These are phyloP conservation scores for Naganishia sp. DNA, from an alignment of 1,284 basidiomycete species.

Conservation along the genomic window DNA sequence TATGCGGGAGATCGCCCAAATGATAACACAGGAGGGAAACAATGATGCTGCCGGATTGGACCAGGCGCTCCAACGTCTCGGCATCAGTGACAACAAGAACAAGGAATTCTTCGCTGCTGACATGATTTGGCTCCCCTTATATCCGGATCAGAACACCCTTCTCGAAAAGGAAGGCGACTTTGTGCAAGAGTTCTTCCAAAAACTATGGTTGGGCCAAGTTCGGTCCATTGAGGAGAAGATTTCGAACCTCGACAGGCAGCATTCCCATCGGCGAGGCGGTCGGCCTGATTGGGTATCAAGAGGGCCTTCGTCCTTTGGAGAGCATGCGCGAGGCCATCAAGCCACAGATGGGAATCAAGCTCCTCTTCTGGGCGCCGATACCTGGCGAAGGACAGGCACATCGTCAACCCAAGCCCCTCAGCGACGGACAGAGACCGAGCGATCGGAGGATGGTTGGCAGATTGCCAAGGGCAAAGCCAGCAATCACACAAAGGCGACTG, in stretches of 20 bases:
- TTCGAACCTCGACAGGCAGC: slow-evolving; percentile 17
- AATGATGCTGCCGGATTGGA: background rate
- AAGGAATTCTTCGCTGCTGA: slow-evolving; percentile 26
- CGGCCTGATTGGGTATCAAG: slow-evolving; percentile 4
- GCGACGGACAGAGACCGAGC: background rate
- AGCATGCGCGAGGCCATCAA: slow-evolving; percentile 8
- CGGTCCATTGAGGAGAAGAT: slow-evolving; percentile 29
- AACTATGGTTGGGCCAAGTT: slow-evolving; percentile 29
- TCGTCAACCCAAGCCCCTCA: background rate
- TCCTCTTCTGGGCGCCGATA: slow-evolving; percentile 13
- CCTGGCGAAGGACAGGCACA: slow-evolving; percentile 9
- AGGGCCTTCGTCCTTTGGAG: background rate
- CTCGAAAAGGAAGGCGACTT: slow-evolving; percentile 50
- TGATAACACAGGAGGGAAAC: slow-evolving; percentile 5
- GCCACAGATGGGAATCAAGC: slow-evolving; percentile 6
- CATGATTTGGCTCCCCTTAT: slow-evolving; percentile 28
- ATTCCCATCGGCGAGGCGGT: slow-evolving; percentile 1
- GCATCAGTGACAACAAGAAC: slow-evolving; percentile 17
- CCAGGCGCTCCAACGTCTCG: slow-evolving; percentile 5
- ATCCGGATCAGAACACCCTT: slow-evolving; percentile 45
- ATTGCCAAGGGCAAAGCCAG: slow-evolving; percentile 16
- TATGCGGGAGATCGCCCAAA: slow-evolving; percentile 24
- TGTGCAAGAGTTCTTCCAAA: slow-evolving; percentile 40
- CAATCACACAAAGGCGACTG: slow-evolving; percentile 1
- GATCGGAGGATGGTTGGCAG: slow-evolving; percentile 25